Base-by-base conservation (phyloP, 306 rosid species). In the Ochetophila trinervis region DNA sequence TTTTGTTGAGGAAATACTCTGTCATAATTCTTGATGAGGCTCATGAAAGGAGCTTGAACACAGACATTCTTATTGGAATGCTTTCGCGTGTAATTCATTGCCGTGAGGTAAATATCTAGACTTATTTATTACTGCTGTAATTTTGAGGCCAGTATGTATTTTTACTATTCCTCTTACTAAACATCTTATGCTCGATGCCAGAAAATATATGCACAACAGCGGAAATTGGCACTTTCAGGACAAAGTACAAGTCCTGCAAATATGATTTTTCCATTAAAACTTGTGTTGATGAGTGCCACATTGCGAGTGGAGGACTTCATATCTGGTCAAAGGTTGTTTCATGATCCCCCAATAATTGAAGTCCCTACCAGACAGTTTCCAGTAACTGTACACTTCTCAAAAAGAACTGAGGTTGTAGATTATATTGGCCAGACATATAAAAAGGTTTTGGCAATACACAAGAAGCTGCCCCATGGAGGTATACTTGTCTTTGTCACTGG, bases 11-110 rank as follows among this genome's bases (percentile, higher is more conserved):
- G 80, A 88, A 77, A 21, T 92, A 89, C 74, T 89, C 96, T 44
- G 88, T 92, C 63, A 61, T 92, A 67, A 72, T 92, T 82, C 88
- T 89, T 32, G 98, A 92, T 34, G 98, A 92, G 80, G 98, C 93
- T 76, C 98, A 92, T 64, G 98, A 92, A 79, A 86, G 98, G 82
- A 93, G 97, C 88, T 84, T 93, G 89, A 86, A 88, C 83, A 93
- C 98, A 3, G 95, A 89, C 82, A 86, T 93, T 71, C 87, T 93
- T 69, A 87, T 89, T 9, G 97, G 95, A 71, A 93, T 93, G 91
- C 88, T 89, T 79, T 87, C 98, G 19, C 94, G 89, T 47, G 91
- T 82, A 57, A 79, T 87, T 68, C 54, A 24, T 76, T 62, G 65
- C 72, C 96, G 97, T 40, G 78, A 82, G 94, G 98, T 93, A 54